Evolutionary conservation across 176 grass and related monocot genomes (phyloP).

Genomic region (Juncus inflexus): DNA sequence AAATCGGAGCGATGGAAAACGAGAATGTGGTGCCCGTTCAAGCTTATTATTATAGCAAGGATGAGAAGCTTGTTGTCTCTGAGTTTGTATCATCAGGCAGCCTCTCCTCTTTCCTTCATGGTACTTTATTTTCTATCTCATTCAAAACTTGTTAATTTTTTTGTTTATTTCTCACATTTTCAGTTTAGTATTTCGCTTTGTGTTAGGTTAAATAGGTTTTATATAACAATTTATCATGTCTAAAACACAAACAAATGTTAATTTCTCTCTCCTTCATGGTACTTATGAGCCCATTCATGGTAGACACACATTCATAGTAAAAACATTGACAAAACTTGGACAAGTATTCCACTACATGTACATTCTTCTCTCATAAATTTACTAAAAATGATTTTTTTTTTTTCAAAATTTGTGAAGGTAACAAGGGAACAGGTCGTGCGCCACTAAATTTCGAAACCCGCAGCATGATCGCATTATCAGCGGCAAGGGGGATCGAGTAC

Average conservation of each 20-base stretch:
- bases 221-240: background rate
- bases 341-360: too few species aligned
- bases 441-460: slow-evolving; percentile 46
- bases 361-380: too few species aligned
- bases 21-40: slow-evolving; percentile 41
- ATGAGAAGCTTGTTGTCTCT: slow-evolving; percentile 86
- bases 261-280: too few species aligned
- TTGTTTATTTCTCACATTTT: background rate
- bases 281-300: too few species aligned
- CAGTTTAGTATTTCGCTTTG: background rate
- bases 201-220: background rate
- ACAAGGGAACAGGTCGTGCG: slow-evolving; percentile 23
- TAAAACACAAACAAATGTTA: too few species aligned
- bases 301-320: too few species aligned
- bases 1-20: slow-evolving; percentile 42
- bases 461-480: slow-evolving; percentile 50
- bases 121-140: slow-evolving; percentile 27
- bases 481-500: slow-evolving; percentile 62
- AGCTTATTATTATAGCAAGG: slow-evolving; percentile 69
- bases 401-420: slow-evolving; percentile 22
- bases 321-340: too few species aligned
- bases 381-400: too few species aligned
- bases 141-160: background rate
- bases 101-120: slow-evolving; percentile 64
- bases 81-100: slow-evolving; percentile 63